Evolutionary conservation across 371 early-diverging fungal species (phyloP).

Genomic region (Mucor lusitanicus): DNA sequence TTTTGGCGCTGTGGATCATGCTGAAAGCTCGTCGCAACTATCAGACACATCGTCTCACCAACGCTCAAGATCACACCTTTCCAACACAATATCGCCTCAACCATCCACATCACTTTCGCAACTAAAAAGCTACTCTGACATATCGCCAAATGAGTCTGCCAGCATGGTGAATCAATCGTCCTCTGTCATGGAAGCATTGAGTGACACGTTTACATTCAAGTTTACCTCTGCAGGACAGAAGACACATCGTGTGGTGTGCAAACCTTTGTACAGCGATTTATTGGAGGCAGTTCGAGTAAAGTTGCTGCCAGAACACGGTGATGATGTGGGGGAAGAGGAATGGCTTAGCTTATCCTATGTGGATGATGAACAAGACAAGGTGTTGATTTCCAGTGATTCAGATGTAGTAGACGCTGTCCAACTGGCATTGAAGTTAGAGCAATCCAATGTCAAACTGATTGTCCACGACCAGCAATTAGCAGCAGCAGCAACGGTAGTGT

Average conservation of each 20-base stretch:
- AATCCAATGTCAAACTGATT: constrained; percentile 72
- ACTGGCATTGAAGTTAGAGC: constrained; percentile 69
- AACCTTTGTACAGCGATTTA: constrained; percentile 48
- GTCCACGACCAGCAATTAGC: constrained; percentile 41
- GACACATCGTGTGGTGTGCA: constrained; percentile 75
- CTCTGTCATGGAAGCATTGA: background rate
- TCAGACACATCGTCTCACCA: constrained; percentile 30
- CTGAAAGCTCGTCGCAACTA: constrained; percentile 42
- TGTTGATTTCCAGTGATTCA: constrained; percentile 71
- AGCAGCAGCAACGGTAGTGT: background rate
- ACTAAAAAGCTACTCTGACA: constrained; percentile 45
- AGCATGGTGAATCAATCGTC: constrained; percentile 38
- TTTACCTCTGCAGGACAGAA: constrained; percentile 64
- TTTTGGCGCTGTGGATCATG: constrained; percentile 49
- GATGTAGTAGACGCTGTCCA: constrained; percentile 83
- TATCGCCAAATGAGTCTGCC: constrained; percentile 47
- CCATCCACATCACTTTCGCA: constrained; percentile 48
- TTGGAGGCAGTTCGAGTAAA: constrained; percentile 50
- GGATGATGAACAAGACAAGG: constrained; percentile 88
- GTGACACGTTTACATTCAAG: constrained; percentile 73
- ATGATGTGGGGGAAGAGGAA: constrained; percentile 22
- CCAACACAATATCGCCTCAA: constrained; percentile 32
- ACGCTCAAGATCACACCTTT: constrained; percentile 23
- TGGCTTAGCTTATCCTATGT: constrained; percentile 73
- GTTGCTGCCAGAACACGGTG: constrained; percentile 25